These are phyloP conservation scores for Termitomyces eurrhizus DNA, from an alignment of 768 basidiomycete species.

Conservation along the genomic window DNA sequence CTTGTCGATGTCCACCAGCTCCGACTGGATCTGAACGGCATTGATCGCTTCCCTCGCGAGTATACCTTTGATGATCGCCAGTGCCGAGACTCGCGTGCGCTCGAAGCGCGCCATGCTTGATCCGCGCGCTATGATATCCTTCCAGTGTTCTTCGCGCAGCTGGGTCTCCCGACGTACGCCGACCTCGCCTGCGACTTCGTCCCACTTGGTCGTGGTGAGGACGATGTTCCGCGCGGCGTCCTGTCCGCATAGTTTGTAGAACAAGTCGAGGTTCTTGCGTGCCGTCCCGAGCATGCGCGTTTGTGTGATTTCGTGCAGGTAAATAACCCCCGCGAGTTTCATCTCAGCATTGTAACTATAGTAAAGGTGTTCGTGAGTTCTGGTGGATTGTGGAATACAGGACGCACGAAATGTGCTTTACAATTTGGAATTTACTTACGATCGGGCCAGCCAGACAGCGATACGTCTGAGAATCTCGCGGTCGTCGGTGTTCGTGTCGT, in stretches of 20 bases:
- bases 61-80: conserved; percentile 4
- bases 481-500: conserved; percentile 15
- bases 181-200: neutral
- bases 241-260: conserved; percentile 13
- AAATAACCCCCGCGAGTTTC: conserved; percentile 16
- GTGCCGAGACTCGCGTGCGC: neutral
- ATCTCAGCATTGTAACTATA: conserved; percentile 12
- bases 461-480: conserved; percentile 17
- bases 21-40: conserved; percentile 26
- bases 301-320: conserved; percentile 14
- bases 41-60: conserved; percentile 10
- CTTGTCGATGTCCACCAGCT: conserved; percentile 25
- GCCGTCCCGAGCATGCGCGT: conserved; percentile 14
- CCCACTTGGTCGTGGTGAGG: conserved; percentile 16
- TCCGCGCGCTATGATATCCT: conserved; percentile 1
- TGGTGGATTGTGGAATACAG: neutral
- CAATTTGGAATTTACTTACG: conserved; percentile 12
- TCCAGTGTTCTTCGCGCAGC: conserved; percentile 8
- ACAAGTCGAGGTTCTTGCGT: conserved; percentile 14
- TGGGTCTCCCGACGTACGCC: conserved; percentile 7
- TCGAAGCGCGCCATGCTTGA: conserved; percentile 8
- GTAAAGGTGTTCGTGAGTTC: neutral
- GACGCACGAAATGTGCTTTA: neutral
- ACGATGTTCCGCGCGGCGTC: conserved; percentile 11
- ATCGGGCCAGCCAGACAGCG: conserved; percentile 14